A percentile compares a stretch with the other conserved stretches of the same genome.
Evolutionary conservation across 768 basidiomycete genomes (phyloP).

Genomic region (Suillus occidentalis): DNA sequence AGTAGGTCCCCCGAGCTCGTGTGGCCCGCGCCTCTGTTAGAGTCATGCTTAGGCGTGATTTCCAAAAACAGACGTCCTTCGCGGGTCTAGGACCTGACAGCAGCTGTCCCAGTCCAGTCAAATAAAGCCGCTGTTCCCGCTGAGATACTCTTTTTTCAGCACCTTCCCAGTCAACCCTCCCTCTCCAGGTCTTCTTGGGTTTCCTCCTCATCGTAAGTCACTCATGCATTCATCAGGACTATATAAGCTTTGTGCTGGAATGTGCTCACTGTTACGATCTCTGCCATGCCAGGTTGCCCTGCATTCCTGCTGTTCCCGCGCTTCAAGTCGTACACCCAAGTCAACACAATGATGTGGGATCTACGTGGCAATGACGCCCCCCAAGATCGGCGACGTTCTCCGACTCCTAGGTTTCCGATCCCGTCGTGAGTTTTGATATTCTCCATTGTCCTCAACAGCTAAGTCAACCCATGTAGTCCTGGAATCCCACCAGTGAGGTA

Average conservation of each 20-base stretch:
- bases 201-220: constrained; percentile 21
- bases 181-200: constrained; percentile 29
- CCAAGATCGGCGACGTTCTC: constrained; percentile 15
- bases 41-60: no score
- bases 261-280: constrained; percentile 10
- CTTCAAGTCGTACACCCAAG: constrained; percentile 33
- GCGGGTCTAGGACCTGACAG: not conserved
- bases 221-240: constrained; percentile 12
- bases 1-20: not conserved
- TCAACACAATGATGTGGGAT: constrained; percentile 33
- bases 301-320: constrained; percentile 31
- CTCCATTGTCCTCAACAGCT: not conserved
- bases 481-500: constrained; percentile 17
- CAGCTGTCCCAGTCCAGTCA: constrained; percentile 17
- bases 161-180: constrained; percentile 16
- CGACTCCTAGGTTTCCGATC: constrained; percentile 17
- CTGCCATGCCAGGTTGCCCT: constrained; percentile 32
- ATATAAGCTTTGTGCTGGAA: constrained; percentile 24
- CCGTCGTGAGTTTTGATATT: constrained; percentile 18
- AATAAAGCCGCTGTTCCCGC: constrained; percentile 28
- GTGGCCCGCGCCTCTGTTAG: no score
- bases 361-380: constrained; percentile 16
- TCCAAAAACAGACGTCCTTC: not conserved
- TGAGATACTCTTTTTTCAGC: constrained; percentile 21
- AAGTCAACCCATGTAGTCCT: constrained; percentile 12